Evolutionary conservation across 257 asterid species (phyloP), one percentile per base, ranked within the genome.

Genomic region (Osmanthus fragrans): DNA sequence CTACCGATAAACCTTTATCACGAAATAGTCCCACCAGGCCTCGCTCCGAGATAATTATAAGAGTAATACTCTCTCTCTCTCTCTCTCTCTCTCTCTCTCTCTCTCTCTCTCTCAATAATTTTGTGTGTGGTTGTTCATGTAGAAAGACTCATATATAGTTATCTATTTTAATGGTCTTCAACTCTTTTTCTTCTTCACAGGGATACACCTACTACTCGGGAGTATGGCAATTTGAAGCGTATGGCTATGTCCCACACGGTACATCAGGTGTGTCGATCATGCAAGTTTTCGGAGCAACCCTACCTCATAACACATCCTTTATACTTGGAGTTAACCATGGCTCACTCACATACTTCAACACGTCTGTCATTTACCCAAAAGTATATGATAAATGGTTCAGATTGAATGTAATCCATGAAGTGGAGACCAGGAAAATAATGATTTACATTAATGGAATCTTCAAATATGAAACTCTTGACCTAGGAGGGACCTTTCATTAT

Each of bases 211-310:
- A 86, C 73, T 75, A 81, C 4, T 77, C 84, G 0, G 86, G 86
- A 0, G 80, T 83, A 2, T 82, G 88, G 88, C 87, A 82, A 76
- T 84, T 86, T 71, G 87, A 82, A 51, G 90, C 77, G 7, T 49
- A 78, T 18, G 63, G 76, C 3, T 82, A 82, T 69, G 69, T 63
- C 12, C 69, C 69, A 32, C 27, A 77, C 12, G 90, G 83, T 19
- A 77, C 86, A 0, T 76, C 85, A 0, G 88, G 88, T 0, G 86
- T 81, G 4, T 80, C 82, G 21, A n/a, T 83, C 71, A 86, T 86
- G 89, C 89, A 86, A 71, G 81, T 86, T 0, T 83, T 86, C n/a
- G 84, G 87, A 70, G 83, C 86, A 5, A 15, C 25, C 40, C 79
- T 73, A 1, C 77, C 77, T 21, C 80, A 80, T 65, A 70, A 84